A percentile compares a stretch with the other conserved stretches of the same genome.
phyloP scores from a whole-genome alignment of 1,139 yeast species.

The Blastobotrys aristatus region DNA sequence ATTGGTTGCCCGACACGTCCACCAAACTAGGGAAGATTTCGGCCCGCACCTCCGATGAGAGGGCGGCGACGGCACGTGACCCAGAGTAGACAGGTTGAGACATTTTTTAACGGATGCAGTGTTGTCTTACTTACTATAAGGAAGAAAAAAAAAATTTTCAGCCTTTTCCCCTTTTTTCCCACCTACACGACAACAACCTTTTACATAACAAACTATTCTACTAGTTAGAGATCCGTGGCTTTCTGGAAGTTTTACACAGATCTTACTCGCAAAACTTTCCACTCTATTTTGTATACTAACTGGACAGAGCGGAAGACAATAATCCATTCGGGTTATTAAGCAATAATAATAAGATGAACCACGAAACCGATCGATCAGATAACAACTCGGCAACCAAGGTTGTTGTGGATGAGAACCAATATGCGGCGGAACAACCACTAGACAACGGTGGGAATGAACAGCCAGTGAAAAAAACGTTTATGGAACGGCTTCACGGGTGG shows the following conservation, averaged over 20 bases:
- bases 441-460: not conserved
- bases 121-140: no score
- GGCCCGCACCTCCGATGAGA: no score
- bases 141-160: no score
- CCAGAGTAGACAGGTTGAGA: no score
- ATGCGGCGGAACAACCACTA: no score
- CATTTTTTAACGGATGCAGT: no score
- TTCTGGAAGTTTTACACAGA: conserved; percentile 18
- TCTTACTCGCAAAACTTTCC: conserved; percentile 17
- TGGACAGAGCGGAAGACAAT: not conserved
- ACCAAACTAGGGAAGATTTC: no score
- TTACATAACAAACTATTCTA: no score
- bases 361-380: not conserved
- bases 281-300: not conserved
- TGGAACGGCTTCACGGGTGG: conserved; percentile 6
- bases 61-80: no score
- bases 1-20: no score
- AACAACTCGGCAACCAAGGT: conserved; percentile 3
- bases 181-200: no score
- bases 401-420: not conserved
- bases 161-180: not conserved
- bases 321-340: no score
- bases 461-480: not conserved
- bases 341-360: not conserved
- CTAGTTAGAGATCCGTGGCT: conserved; percentile 16